Evolutionary conservation across 768 basidiomycete genomes (phyloP).

Genomic region (Pleurotus sapidus): DNA sequence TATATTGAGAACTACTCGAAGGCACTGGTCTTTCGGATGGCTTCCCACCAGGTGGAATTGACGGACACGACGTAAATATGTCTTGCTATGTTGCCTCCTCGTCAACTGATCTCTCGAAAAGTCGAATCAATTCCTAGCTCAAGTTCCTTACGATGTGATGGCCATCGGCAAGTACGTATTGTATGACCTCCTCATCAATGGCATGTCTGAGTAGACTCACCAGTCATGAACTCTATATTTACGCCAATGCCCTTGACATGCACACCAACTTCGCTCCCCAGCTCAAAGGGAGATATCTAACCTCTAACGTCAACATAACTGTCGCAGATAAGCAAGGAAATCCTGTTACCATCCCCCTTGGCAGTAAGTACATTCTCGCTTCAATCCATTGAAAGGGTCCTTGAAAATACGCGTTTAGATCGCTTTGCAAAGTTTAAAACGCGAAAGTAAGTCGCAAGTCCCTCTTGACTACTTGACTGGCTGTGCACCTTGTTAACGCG

Average conservation of each 20-base stretch:
- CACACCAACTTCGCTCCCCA: slow-evolving; percentile 65
- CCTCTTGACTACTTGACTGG: background rate
- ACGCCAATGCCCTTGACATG: slow-evolving; percentile 68
- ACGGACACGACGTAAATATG: slow-evolving; percentile 62
- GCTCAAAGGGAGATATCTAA: slow-evolving; percentile 71
- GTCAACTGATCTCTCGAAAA: slow-evolving; percentile 18
- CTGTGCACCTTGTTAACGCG: slow-evolving; percentile 1
- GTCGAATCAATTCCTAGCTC: slow-evolving; percentile 73
- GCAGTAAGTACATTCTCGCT: slow-evolving; percentile 20
- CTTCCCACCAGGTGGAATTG: slow-evolving; percentile 63
- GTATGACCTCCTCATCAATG: too few species aligned
- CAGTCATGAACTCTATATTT: slow-evolving; percentile 83
- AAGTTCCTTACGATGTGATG: slow-evolving; percentile 79
- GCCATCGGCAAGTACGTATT: slow-evolving; percentile 75
- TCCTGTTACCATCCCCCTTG: slow-evolving; percentile 33
- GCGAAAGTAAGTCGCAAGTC: slow-evolving; percentile 44
- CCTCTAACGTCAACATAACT: slow-evolving; percentile 87
- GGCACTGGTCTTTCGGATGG: slow-evolving; percentile 81
- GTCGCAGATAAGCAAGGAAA: slow-evolving; percentile 40
- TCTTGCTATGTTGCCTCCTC: background rate
- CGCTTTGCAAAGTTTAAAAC: slow-evolving; percentile 75
- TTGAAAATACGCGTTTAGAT: slow-evolving; percentile 26
- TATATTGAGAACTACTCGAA: slow-evolving; percentile 17
- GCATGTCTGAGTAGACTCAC: background rate
- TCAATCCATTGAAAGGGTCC: background rate